Conservation (phyloP, 2,329 filamentous ascomycete species). For the Claviceps pazoutovae region DNA sequence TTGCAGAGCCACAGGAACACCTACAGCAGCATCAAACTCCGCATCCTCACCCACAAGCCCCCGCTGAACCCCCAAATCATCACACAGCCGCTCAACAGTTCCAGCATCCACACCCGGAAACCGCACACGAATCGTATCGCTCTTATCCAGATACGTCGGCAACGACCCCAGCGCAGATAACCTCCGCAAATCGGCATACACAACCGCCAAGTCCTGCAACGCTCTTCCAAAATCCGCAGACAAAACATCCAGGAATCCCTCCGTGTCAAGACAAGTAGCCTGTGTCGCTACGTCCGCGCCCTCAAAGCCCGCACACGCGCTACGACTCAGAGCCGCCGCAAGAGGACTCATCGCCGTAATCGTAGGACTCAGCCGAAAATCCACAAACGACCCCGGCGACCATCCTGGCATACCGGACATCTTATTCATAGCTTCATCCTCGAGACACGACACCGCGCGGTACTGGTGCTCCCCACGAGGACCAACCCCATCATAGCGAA, state of each 20-base stretch:
- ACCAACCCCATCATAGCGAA: slow-evolving; percentile 69
- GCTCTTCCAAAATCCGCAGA: slow-evolving; percentile 79
- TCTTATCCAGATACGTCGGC: slow-evolving; percentile 58
- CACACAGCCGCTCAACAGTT: slow-evolving; percentile 69
- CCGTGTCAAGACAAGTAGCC: slow-evolving; percentile 56
- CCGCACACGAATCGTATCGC: slow-evolving; percentile 59
- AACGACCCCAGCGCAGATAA: slow-evolving; percentile 70
- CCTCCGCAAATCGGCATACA: slow-evolving; percentile 68
- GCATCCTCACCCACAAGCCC: slow-evolving; percentile 66
- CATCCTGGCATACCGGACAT: slow-evolving; percentile 43
- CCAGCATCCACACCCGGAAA: slow-evolving; percentile 83
- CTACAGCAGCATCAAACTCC: slow-evolving; percentile 54
- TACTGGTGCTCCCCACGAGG: slow-evolving; percentile 64
- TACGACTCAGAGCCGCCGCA: slow-evolving; percentile 37
- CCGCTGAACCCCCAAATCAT: slow-evolving; percentile 71
- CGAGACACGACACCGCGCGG: slow-evolving; percentile 58
- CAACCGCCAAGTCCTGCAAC: slow-evolving; percentile 65
- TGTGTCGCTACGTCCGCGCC: slow-evolving; percentile 25
- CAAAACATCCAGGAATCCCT: slow-evolving; percentile 73
- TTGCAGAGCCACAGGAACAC: slow-evolving; percentile 59
- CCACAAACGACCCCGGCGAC: slow-evolving; percentile 65
- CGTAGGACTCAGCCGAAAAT: slow-evolving; percentile 79
- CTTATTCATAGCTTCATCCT: slow-evolving; percentile 58
- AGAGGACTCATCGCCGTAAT: slow-evolving; percentile 76
- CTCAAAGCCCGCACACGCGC: slow-evolving; percentile 28